A percentile compares a stretch with the other conserved stretches of the same genome.
Evolutionary conservation across 345 rosid species (phyloP).

Genomic region (Boechera divaricarpa): DNA sequence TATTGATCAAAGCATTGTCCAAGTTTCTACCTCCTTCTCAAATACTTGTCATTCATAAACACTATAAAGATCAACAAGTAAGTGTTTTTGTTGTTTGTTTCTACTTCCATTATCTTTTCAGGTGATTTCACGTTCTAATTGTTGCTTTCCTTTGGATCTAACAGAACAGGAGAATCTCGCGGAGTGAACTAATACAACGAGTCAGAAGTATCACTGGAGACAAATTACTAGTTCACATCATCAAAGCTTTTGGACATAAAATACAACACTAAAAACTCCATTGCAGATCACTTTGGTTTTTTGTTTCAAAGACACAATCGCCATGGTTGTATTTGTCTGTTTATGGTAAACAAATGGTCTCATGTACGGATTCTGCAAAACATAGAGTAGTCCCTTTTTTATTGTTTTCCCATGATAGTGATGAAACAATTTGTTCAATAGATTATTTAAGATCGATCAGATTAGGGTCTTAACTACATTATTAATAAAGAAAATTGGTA

Average conservation of each 20-base stretch:
- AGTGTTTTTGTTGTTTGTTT: constrained; percentile 25
- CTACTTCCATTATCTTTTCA: not conserved
- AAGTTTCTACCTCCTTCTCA: constrained; percentile 56
- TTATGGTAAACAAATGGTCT: not conserved
- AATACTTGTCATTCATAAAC: constrained; percentile 54
- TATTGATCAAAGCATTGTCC: constrained; percentile 61
- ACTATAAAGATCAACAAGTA: constrained; percentile 59
- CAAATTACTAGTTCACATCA: constrained; percentile 64
- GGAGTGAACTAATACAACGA: constrained; percentile 60
- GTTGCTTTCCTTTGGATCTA: constrained; percentile 8
- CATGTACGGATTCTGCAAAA: not conserved
- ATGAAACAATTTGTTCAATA: constrained; percentile 24
- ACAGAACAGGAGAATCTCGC: constrained; percentile 73
- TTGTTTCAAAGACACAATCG: constrained; percentile 14
- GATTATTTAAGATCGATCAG: not conserved
- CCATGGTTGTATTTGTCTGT: constrained; percentile 4
- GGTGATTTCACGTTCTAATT: constrained; percentile 10
- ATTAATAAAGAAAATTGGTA: constrained; percentile 2
- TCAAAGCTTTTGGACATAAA: constrained; percentile 65
- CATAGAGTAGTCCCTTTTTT: constrained; percentile 3
- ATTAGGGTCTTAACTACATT: not conserved
- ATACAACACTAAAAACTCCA: constrained; percentile 39
- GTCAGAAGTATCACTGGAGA: constrained; percentile 77
- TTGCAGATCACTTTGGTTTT: constrained; percentile 19
- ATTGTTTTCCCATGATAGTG: constrained; percentile 7